A percentile compares a stretch with the other conserved stretches of the same genome.
Evolutionary conservation across 345 rosid species (phyloP).

Genomic region (Gossypium bickii): DNA sequence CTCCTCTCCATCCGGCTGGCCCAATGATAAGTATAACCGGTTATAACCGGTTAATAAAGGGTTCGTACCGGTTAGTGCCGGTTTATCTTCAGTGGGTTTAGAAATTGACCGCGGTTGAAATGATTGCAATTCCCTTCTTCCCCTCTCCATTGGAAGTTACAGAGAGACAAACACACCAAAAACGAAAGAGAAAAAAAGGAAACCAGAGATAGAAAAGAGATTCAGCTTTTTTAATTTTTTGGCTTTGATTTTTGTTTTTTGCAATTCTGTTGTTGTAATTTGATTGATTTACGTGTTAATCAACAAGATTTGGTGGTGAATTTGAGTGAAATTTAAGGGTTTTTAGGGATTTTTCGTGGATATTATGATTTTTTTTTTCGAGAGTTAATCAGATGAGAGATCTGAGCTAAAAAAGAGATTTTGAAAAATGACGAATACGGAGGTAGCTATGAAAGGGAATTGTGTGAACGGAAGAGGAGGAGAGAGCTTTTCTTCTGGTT

Average conservation of each 20-base stretch:
- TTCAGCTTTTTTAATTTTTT: neutral
- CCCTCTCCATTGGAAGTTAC: neutral
- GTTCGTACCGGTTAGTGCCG: conserved; percentile 44
- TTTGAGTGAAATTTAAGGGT: conserved; percentile 15
- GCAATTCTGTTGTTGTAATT: conserved; percentile 19
- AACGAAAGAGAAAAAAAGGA: conserved; percentile 9
- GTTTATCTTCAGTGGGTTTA: conserved; percentile 45
- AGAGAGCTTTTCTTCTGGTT: conserved; percentile 36
- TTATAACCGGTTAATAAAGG: conserved; percentile 31
- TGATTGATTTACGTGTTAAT: conserved; percentile 23
- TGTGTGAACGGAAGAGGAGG: conserved; percentile 31
- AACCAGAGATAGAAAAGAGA: conserved; percentile 18
- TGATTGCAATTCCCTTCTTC: conserved; percentile 41
- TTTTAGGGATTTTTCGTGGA: neutral
- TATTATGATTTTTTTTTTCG: conserved; percentile 1
- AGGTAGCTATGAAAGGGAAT: conserved; percentile 35
- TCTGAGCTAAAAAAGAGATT: conserved; percentile 32
- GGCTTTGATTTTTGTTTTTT: conserved; percentile 16
- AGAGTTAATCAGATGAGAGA: conserved; percentile 40
- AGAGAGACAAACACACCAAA: conserved; percentile 7
- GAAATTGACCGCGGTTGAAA: conserved; percentile 80
- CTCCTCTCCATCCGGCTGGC: neutral
- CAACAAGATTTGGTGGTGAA: conserved; percentile 28
- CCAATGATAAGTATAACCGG: conserved; percentile 21
- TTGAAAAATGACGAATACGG: conserved; percentile 37